Evolutionary conservation across 768 basidiomycete genomes (phyloP).

Genomic region (Holtermanniella nyarrowii): DNA sequence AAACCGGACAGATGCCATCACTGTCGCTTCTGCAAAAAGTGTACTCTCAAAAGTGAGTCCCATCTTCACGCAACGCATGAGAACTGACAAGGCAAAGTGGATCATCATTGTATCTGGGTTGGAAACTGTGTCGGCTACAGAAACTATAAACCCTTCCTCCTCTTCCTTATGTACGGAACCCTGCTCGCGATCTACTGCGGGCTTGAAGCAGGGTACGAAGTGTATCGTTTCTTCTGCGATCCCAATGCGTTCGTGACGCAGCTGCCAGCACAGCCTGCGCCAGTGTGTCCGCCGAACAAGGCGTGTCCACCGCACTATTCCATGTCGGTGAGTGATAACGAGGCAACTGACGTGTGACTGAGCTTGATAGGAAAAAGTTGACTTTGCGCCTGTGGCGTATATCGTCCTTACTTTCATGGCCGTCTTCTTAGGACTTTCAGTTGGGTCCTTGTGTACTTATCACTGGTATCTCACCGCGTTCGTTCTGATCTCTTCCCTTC

Average conservation of each 20-base stretch:
- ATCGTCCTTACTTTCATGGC: constrained; percentile 26
- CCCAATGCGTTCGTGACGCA: constrained; percentile 8
- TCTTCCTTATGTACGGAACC: constrained; percentile 33
- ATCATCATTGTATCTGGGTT: constrained; percentile 40
- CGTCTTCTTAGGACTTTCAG: constrained; percentile 21
- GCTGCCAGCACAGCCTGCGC: not conserved
- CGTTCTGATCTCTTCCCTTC: constrained; percentile 4
- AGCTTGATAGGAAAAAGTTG: constrained; percentile 9
- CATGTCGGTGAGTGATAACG: not conserved
- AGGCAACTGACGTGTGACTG: not conserved
- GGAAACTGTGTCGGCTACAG: constrained; percentile 33
- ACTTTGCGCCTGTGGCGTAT: constrained; percentile 21
- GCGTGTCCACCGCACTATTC: not conserved
- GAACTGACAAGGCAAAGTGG: constrained; percentile 21
- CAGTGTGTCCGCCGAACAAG: not conserved
- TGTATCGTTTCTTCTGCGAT: constrained; percentile 17
- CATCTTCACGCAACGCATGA: not conserved
- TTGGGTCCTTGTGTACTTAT: constrained; percentile 26
- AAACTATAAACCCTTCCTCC: constrained; percentile 37
- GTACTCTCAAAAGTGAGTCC: constrained; percentile 31
- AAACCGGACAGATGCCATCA: constrained; percentile 40
- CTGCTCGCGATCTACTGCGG: constrained; percentile 20
- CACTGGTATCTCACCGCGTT: constrained; percentile 30
- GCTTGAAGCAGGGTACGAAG: constrained; percentile 23
- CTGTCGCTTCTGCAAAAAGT: constrained; percentile 31